phyloP scores from a whole-genome alignment of 306 rosid species.

The Potentilla sterilis region DNA sequence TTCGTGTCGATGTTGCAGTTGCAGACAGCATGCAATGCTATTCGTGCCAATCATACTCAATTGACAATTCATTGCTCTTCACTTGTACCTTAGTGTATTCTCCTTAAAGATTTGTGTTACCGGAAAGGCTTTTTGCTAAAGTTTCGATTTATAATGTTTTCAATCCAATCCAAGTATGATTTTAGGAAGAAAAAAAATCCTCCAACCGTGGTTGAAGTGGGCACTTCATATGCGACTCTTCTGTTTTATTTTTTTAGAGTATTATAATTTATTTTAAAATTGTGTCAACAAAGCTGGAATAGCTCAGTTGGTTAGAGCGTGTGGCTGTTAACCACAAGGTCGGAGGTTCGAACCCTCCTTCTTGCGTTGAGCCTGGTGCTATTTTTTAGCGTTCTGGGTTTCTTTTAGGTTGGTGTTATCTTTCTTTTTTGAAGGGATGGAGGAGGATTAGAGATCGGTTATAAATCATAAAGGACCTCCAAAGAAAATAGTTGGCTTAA shows the following conservation, averaged over 20 bases:
- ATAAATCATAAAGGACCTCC: too few species aligned
- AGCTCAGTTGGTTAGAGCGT: conserved; percentile 5
- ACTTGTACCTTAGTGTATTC: background rate
- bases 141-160: background rate
- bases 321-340: conserved; percentile 8
- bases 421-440: too few species aligned
- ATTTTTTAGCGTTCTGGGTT: too few species aligned
- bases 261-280: too few species aligned
- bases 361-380: background rate
- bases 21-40: background rate
- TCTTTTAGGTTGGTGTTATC: too few species aligned
- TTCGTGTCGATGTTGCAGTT: background rate
- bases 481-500: too few species aligned
- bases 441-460: too few species aligned
- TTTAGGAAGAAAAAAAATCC: too few species aligned
- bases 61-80: background rate
- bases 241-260: too few species aligned
- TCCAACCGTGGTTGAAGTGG: too few species aligned
- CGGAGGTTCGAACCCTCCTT: conserved; percentile 12
- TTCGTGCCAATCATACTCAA: background rate
- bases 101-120: background rate
- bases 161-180: too few species aligned
- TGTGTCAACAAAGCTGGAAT: background rate
- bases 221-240: too few species aligned
- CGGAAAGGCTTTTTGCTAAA: background rate